Percentiles rank a stretch among this genome's conserved stretches.
These are phyloP conservation scores for Cordyceps javanica DNA, from an alignment of 2,329 filamentous ascomycete species.

Conservation along the genomic window DNA sequence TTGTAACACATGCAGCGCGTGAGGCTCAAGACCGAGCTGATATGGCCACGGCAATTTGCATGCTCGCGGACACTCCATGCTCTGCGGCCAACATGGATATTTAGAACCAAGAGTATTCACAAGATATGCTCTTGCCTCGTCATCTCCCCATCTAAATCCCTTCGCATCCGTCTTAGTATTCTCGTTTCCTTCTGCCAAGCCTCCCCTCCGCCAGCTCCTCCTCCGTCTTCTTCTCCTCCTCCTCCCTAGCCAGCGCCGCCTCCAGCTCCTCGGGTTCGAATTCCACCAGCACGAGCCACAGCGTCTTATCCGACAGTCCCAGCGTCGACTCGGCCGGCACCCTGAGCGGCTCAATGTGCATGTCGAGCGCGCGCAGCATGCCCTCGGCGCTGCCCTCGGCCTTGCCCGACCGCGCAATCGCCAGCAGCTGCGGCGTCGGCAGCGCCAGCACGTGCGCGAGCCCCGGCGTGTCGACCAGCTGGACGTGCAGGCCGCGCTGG, in stretches of 20 bases:
- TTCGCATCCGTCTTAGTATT: too few species aligned
- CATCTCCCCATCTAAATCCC: too few species aligned
- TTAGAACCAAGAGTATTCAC: too few species aligned
- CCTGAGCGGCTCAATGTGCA: conserved; percentile 2
- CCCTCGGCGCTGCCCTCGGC: conserved; percentile 10
- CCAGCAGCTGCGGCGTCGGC: conserved; percentile 14
- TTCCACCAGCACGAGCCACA: conserved; percentile 10
- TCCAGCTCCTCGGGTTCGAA: not conserved
- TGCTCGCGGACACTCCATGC: too few species aligned
- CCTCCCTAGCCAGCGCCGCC: too few species aligned
- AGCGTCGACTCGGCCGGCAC: not conserved
- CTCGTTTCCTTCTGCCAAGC: not conserved
- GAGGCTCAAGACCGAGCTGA: too few species aligned
- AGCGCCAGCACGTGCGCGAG: conserved; percentile 13
- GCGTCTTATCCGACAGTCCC: conserved; percentile 9
- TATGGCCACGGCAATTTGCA: too few species aligned
- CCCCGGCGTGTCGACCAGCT: conserved; percentile 27
- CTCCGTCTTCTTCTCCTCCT: not conserved
- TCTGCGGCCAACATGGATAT: too few species aligned
- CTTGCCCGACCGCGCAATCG: conserved; percentile 9
- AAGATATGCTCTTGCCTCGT: not conserved
- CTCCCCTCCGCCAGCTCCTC: not conserved
- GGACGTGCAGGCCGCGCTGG: conserved; percentile 31
- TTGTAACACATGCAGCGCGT: too few species aligned
- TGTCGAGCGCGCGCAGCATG: conserved; percentile 3